Conservation (phyloP, 2,329 filamentous ascomycete genomes). For the Didymosphaeria variabile region DNA sequence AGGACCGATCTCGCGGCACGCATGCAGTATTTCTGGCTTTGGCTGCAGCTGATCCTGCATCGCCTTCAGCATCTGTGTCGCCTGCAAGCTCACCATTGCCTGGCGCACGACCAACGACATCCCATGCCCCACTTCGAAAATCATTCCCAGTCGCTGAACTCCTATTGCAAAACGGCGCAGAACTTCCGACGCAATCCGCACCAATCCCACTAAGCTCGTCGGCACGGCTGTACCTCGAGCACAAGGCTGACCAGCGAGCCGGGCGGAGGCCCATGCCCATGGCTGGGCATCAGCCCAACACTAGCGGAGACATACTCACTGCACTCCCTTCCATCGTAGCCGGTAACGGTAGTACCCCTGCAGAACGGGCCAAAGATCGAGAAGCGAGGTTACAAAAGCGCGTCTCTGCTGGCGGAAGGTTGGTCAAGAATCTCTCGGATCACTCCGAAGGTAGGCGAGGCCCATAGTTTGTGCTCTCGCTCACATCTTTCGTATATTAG, state of each 20-base stretch:
- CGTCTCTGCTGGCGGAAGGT: constrained; percentile 52
- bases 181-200: constrained; percentile 78
- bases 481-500: constrained; percentile 44
- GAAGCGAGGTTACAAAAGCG: constrained; percentile 51
- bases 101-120: constrained; percentile 53
- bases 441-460: constrained; percentile 47
- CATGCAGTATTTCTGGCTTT: constrained; percentile 91
- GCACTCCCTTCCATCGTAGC: constrained; percentile 65
- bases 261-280: constrained; percentile 50
- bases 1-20: constrained; percentile 84
- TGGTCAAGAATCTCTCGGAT: constrained; percentile 47
- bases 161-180: constrained; percentile 90
- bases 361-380: constrained; percentile 48
- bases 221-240: constrained; percentile 84
- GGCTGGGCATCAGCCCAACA: constrained; percentile 60
- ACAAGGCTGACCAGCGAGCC: constrained; percentile 66
- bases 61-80: constrained; percentile 65
- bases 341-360: constrained; percentile 51
- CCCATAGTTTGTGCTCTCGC: constrained; percentile 36
- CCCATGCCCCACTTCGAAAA: constrained; percentile 50
- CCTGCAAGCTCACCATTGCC: constrained; percentile 56
- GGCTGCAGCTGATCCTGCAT: constrained; percentile 88
- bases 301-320: constrained; percentile 66
- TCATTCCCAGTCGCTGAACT: constrained; percentile 91
- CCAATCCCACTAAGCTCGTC: constrained; percentile 84